Evolutionary conservation across 768 basidiomycete genomes (phyloP).

Genomic region (Rickenella mellea): DNA sequence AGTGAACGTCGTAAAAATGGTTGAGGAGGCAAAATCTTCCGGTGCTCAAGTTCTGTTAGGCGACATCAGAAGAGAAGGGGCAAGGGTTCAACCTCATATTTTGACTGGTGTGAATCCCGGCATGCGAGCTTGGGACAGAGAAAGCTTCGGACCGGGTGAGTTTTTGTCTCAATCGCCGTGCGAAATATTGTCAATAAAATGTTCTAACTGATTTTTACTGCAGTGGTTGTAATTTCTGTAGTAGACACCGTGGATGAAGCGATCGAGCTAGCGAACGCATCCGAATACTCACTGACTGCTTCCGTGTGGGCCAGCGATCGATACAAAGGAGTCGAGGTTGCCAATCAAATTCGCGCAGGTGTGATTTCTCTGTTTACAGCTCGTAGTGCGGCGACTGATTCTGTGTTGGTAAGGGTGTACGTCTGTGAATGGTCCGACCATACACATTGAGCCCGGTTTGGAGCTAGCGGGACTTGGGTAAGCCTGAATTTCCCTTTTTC

Average conservation of each 20-base stretch:
- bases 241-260: constrained; percentile 45
- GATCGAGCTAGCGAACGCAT: constrained; percentile 43
- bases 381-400: neutral
- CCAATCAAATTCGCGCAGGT: constrained; percentile 41
- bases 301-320: constrained; percentile 44
- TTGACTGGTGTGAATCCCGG: constrained; percentile 36
- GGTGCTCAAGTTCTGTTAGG: constrained; percentile 41
- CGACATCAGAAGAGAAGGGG: constrained; percentile 27
- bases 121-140: constrained; percentile 44
- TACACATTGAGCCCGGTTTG: constrained; percentile 32
- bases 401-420: constrained; percentile 29
- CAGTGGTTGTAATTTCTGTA: constrained; percentile 34
- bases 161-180: neutral
- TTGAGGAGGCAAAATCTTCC: constrained; percentile 31
- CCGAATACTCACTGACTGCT: constrained; percentile 41
- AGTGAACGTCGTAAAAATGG: constrained; percentile 31
- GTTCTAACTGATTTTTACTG: neutral
- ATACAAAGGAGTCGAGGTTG: constrained; percentile 32
- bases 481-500: constrained; percentile 9
- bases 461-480: constrained; percentile 39
- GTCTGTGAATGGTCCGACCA: constrained; percentile 46
- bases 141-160: constrained; percentile 53
- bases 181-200: neutral
- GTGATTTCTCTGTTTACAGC: constrained; percentile 2
- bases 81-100: constrained; percentile 43